These are phyloP conservation scores for Blastobotrys americana DNA, from an alignment of 805 yeast species.

Conservation along the genomic window DNA sequence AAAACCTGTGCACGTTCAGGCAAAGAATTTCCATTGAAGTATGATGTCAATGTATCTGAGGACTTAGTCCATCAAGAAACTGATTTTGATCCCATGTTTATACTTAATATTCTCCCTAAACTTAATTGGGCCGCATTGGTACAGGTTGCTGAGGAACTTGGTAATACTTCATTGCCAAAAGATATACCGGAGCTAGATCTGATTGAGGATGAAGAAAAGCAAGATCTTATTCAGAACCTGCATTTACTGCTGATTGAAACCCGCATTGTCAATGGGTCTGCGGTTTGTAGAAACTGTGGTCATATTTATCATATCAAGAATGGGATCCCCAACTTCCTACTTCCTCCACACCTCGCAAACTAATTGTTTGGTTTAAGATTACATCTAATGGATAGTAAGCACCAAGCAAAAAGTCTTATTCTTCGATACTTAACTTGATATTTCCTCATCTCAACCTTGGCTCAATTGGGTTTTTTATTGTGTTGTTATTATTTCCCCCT, in stretches of 20 bases:
- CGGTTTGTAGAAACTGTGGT: conserved; percentile 80
- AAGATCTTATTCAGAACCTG: conserved; percentile 58
- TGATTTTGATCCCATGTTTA: conserved; percentile 77
- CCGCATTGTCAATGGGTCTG: conserved; percentile 77
- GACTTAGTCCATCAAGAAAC: conserved; percentile 63
- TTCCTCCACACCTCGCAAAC: conserved; percentile 85
- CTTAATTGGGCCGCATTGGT: conserved; percentile 84
- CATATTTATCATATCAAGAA: conserved; percentile 87
- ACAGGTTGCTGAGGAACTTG: conserved; percentile 63
- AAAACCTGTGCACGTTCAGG: conserved; percentile 67
- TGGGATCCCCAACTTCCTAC: conserved; percentile 84
- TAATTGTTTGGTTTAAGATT: conserved; percentile 4
- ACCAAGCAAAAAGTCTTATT: too few relatives aligned
- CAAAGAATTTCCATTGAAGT: conserved; percentile 75
- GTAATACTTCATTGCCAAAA: conserved; percentile 22
- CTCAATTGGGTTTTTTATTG: too few relatives aligned
- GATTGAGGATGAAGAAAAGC: background rate
- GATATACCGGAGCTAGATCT: conserved; percentile 26
- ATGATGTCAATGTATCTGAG: conserved; percentile 27
- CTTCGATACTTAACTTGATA: too few relatives aligned
- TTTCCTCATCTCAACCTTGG: too few relatives aligned
- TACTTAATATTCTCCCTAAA: conserved; percentile 67
- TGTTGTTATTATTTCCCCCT: too few relatives aligned
- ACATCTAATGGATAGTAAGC: background rate
- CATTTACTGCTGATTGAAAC: conserved; percentile 79